These are phyloP conservation scores for Verruconis gallopava DNA, from an alignment of 2,329 filamentous ascomycete species.

Conservation along the genomic window DNA sequence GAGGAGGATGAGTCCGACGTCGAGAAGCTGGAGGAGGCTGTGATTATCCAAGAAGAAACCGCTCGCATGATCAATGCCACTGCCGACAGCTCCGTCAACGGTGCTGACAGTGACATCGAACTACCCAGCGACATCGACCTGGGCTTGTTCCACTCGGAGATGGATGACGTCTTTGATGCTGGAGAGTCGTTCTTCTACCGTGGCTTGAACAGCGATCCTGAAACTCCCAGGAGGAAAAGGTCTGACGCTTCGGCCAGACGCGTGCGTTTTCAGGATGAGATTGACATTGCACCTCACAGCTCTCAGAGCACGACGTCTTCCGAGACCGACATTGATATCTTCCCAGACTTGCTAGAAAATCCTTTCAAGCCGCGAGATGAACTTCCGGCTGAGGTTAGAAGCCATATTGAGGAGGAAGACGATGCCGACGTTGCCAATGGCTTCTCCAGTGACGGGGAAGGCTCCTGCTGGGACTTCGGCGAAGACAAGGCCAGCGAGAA, in stretches of 20 bases:
- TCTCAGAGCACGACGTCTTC: constrained; percentile 21
- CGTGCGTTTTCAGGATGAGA: constrained; percentile 58
- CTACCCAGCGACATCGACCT: constrained; percentile 6
- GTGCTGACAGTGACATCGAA: constrained; percentile 21
- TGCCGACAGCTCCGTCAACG: constrained; percentile 19
- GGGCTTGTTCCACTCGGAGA: constrained; percentile 2
- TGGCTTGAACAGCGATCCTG: not conserved
- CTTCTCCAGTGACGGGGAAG: constrained; percentile 24
- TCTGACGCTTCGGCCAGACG: constrained; percentile 39
- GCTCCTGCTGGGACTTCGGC: constrained; percentile 51
- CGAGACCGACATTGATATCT: constrained; percentile 53
- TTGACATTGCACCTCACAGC: constrained; percentile 50
- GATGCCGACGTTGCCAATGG: constrained; percentile 44
- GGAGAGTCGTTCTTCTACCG: not conserved
- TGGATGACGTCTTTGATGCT: not conserved
- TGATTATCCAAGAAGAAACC: constrained; percentile 39
- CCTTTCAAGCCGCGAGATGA: constrained; percentile 61
- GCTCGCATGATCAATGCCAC: constrained; percentile 23
- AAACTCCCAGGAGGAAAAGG: constrained; percentile 20
- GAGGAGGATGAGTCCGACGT: constrained; percentile 71
- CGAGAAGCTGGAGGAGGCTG: constrained; percentile 63
- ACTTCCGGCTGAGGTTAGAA: constrained; percentile 58
- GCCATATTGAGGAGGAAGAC: constrained; percentile 33
- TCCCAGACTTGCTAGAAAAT: constrained; percentile 48
- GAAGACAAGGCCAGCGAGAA: constrained; percentile 31